Evolutionary conservation across 2,329 filamentous ascomycete species (phyloP).

Genomic region (Didymellaceae sp.): DNA sequence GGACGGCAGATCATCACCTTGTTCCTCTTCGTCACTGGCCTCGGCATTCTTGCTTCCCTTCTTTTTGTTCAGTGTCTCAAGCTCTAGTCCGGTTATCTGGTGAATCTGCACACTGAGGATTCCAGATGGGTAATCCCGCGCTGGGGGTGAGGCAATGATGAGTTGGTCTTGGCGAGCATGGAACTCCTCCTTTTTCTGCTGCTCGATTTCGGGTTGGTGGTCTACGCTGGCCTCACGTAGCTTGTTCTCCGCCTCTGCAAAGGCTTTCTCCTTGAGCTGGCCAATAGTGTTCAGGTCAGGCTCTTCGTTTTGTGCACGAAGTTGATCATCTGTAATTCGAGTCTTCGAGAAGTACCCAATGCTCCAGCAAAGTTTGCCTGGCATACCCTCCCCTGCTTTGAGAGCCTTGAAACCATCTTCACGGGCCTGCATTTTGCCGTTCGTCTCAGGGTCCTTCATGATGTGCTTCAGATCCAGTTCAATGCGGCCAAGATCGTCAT

Average conservation of each 20-base stretch:
- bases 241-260: constrained; percentile 63
- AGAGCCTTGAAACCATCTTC: constrained; percentile 70
- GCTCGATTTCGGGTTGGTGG: constrained; percentile 67
- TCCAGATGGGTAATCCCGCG: constrained; percentile 67
- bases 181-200: constrained; percentile 72
- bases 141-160: constrained; percentile 71
- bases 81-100: constrained; percentile 72
- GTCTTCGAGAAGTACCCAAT: constrained; percentile 75
- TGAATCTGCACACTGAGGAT: constrained; percentile 75
- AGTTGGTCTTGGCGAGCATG: constrained; percentile 65
- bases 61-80: constrained; percentile 65
- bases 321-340: constrained; percentile 66
- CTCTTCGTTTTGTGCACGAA: constrained; percentile 66
- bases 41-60: constrained; percentile 55
- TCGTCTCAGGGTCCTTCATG: constrained; percentile 65
- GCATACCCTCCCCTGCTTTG: constrained; percentile 70
- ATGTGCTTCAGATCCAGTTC: constrained; percentile 71
- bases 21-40: constrained; percentile 66
- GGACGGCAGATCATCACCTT: constrained; percentile 69
- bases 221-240: constrained; percentile 69
- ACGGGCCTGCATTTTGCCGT: constrained; percentile 67
- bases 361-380: constrained; percentile 71
- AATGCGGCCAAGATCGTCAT: constrained; percentile 76
- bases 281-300: constrained; percentile 63
- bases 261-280: constrained; percentile 65